Base-by-base conservation (phyloP, 768 basidiomycete genomes). In the Lactifluus echinatus region DNA sequence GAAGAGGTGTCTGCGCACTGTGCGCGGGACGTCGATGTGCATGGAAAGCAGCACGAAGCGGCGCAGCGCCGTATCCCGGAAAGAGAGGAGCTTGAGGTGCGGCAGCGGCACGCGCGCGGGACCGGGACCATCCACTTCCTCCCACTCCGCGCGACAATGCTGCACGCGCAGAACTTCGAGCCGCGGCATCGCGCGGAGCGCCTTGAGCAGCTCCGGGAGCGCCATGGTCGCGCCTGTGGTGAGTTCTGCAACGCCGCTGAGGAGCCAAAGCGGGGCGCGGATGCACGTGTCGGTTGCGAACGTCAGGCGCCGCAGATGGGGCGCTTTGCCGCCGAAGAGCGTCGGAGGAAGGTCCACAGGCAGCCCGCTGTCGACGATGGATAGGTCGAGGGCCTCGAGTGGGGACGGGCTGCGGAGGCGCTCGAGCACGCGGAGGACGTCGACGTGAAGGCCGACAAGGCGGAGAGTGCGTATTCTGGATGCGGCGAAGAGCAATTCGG, bases 71-170 rank as follows among this genome's bases (percentile, higher is more conserved):
- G 53, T 54, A 15, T 59, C 58, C 6, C 53, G 42, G 48, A 59
- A 59, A 8, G 58, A 36, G n/a, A 59, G 17, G 7, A 59, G 36
- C 1, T 17, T 44, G 23, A 59, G 58, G 33, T 36, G 21, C 8
- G 58, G 48, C 8, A 59, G 48, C 12, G 36, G 33, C 7, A 40
- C 24, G 36, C 56, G 56, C 2, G 40, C 24, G 3, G 39, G 36
- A 34, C 24, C 50, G 3, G 31, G 14, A 11, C 24, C 31, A 12
- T 44, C 42, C 4, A 50, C 48, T 0, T 55, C 53, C 7, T 55
- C 58, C 58, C 58, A 59, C 8, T 39, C 48, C 1, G 58, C 58
- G 24, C 58, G 58, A 28, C 53, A 59, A 43, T 59, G 58, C n/a
- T 54, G 47, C 8, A 59, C 53, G 15, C 36, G 53, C 36, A 59